Evolutionary conservation across 2,329 filamentous ascomycete genomes (phyloP).

Genomic region (Catunica adiposa): DNA sequence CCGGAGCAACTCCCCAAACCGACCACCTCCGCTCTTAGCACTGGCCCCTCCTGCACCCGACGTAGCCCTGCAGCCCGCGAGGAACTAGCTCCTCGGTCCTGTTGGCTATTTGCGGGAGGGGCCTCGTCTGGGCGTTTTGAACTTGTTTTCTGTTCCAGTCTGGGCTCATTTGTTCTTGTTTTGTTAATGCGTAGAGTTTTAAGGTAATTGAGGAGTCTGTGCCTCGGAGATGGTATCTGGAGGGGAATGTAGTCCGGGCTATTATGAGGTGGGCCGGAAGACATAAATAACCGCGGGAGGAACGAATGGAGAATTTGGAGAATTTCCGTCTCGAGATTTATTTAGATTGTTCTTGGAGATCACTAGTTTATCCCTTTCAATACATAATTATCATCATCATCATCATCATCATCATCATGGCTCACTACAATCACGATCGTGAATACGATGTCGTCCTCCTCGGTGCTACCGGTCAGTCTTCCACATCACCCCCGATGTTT

Average conservation of each 20-base stretch:
- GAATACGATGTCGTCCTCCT: slow-evolving; percentile 42
- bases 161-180: too few relatives aligned
- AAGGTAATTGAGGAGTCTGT: neutral
- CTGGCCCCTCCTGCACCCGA: neutral
- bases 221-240: neutral
- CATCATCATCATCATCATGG: slow-evolving; percentile 22
- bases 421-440: slow-evolving; percentile 32
- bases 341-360: neutral
- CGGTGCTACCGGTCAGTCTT: slow-evolving; percentile 37
- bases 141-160: too few relatives aligned
- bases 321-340: neutral
- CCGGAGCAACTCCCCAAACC: neutral
- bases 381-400: too few relatives aligned
- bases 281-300: neutral
- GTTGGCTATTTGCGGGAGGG: neutral
- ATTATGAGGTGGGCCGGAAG: neutral
- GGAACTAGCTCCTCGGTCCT: neutral
- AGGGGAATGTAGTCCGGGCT: neutral
- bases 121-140: too few relatives aligned
- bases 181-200: too few relatives aligned
- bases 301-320: neutral
- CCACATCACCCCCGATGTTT: neutral
- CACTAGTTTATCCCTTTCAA: neutral
- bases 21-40: neutral
- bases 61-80: neutral